Evolutionary conservation across 805 yeast genomes (phyloP).

Genomic region (Barnettozyma sucrosica): DNA sequence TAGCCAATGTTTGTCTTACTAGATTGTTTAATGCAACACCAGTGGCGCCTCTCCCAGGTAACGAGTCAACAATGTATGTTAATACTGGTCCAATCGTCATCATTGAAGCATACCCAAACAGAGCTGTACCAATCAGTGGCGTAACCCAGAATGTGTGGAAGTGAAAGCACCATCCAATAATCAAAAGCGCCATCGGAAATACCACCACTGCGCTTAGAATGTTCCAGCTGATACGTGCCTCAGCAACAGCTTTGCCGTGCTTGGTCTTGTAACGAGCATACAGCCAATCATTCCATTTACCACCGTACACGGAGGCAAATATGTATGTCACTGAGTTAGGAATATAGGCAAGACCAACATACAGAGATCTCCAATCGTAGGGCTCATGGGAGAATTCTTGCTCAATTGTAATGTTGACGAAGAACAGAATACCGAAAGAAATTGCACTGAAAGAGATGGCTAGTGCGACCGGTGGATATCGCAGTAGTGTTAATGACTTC

Average conservation of each 20-base stretch:
- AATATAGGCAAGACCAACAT: slow-evolving; percentile 70
- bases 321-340: slow-evolving; percentile 80
- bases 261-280: slow-evolving; percentile 47
- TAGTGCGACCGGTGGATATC: slow-evolving; percentile 69
- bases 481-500: slow-evolving; percentile 52
- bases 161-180: slow-evolving; percentile 80
- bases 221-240: slow-evolving; percentile 73
- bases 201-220: slow-evolving; percentile 57
- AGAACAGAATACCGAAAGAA: slow-evolving; percentile 65
- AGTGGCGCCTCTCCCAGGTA: slow-evolving; percentile 86
- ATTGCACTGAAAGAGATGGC: slow-evolving; percentile 63
- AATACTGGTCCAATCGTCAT: slow-evolving; percentile 75
- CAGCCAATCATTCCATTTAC: slow-evolving; percentile 68
- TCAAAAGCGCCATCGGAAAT: slow-evolving; percentile 59
- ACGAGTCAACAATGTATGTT: slow-evolving; percentile 75
- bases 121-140: slow-evolving; percentile 75
- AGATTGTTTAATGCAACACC: slow-evolving; percentile 82
- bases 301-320: slow-evolving; percentile 73
- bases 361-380: slow-evolving; percentile 58
- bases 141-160: slow-evolving; percentile 65
- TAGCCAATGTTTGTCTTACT: slow-evolving; percentile 67
- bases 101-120: slow-evolving; percentile 82
- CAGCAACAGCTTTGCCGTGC: slow-evolving; percentile 67
- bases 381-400: slow-evolving; percentile 57
- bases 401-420: slow-evolving; percentile 69